These are phyloP conservation scores for Aureobasidium uvarum DNA, from an alignment of 2,329 filamentous ascomycete genomes.

Conservation along the genomic window DNA sequence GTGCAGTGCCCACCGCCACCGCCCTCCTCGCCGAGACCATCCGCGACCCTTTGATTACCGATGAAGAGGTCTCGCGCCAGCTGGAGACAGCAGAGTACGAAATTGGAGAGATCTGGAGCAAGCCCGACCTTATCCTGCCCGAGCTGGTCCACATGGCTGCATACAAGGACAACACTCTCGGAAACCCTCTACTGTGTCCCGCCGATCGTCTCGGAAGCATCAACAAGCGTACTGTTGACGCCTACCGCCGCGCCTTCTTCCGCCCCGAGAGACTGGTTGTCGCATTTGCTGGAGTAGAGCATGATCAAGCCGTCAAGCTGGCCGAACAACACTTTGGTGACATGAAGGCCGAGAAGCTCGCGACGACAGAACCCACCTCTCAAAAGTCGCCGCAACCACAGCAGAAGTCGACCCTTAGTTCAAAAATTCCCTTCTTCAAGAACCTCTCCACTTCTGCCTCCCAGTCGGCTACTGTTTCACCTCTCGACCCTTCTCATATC, in stretches of 20 bases:
- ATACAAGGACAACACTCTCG: constrained; percentile 93
- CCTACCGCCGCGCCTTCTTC: constrained; percentile 82
- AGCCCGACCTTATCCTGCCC: constrained; percentile 91
- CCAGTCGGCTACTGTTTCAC: constrained; percentile 58
- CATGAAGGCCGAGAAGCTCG: constrained; percentile 57
- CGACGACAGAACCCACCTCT: constrained; percentile 31
- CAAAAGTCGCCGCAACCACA: constrained; percentile 43
- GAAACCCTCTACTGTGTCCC: constrained; percentile 89
- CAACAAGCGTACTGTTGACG: constrained; percentile 67
- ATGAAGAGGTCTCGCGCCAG: constrained; percentile 82
- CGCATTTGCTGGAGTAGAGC: constrained; percentile 88
- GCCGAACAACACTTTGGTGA: constrained; percentile 87
- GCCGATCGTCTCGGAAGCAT: constrained; percentile 77
- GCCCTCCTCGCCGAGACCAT: constrained; percentile 91
- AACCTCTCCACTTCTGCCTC: constrained; percentile 75
- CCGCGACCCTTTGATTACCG: constrained; percentile 76
- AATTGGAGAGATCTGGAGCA: constrained; percentile 95
- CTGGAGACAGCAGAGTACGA: constrained; percentile 91
- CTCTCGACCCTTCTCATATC: constrained; percentile 49
- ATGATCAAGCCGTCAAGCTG: constrained; percentile 73
- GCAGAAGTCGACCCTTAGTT: constrained; percentile 66
- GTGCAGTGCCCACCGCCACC: constrained; percentile 77
- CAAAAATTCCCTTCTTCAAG: constrained; percentile 86
- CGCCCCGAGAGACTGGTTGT: constrained; percentile 88
- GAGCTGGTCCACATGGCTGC: constrained; percentile 95